These are phyloP conservation scores for Stropharia rugosoannulata DNA, from an alignment of 768 basidiomycete species.

Conservation along the genomic window DNA sequence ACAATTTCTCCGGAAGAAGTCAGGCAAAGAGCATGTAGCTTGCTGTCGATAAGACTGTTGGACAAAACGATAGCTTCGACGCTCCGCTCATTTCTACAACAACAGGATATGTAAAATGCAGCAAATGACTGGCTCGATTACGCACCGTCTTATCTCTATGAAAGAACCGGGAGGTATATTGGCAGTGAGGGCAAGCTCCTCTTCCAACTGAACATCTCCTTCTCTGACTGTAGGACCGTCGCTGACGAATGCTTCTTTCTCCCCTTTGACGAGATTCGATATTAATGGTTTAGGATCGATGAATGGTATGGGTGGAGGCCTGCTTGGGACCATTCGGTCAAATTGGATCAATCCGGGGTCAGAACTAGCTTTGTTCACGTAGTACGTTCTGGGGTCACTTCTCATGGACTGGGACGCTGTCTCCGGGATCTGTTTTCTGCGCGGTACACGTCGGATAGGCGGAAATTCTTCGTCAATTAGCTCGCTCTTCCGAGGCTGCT, in stretches of 20 bases:
- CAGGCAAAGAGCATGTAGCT: neutral
- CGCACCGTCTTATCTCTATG: constrained; percentile 51
- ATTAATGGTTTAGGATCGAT: neutral
- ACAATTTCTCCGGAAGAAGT: neutral
- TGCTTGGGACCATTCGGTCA: neutral
- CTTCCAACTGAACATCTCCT: constrained; percentile 1
- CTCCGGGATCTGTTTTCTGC: neutral
- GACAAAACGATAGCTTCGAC: constrained; percentile 35
- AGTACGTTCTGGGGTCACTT: neutral
- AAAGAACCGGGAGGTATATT: constrained; percentile 41
- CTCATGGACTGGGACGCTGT: neutral
- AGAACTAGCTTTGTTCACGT: neutral
- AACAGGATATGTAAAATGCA: constrained; percentile 1
- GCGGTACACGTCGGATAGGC: no score
- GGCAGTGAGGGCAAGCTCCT: neutral
- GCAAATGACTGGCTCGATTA: neutral
- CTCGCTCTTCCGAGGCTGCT: no score
- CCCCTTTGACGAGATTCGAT: neutral
- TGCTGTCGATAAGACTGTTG: neutral
- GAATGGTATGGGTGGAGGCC: neutral
- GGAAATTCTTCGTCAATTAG: no score
- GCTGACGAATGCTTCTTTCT: neutral
- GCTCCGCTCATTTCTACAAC: constrained; percentile 12
- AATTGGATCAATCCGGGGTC: neutral
- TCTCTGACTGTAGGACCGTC: neutral